Conservation (phyloP, 192 early-diverging fungal species). For the Linnemannia schmuckeri region DNA sequence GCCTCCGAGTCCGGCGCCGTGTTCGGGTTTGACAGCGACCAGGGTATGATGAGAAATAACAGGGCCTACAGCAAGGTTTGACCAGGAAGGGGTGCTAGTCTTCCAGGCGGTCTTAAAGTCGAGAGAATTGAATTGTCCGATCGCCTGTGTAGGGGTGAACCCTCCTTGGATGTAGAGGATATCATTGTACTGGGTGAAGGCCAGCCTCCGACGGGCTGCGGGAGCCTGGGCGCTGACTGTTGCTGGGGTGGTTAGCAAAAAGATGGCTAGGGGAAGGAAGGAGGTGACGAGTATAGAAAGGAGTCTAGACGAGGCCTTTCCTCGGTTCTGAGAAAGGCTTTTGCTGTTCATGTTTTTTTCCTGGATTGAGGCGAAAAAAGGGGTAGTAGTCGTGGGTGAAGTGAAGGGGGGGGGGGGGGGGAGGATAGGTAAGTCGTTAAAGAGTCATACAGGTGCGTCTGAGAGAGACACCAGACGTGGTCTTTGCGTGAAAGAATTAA, state of each 20-base stretch:
- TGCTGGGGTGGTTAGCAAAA: neutral
- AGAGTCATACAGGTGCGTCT: neutral
- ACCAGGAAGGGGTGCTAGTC: conserved; percentile 3
- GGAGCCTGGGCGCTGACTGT: neutral
- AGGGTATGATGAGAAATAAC: conserved; percentile 21
- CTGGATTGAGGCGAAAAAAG: neutral
- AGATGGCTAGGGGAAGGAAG: neutral
- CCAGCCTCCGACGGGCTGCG: conserved; percentile 13
- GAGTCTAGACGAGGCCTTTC: neutral
- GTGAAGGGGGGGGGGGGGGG: neutral
- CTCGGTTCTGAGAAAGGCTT: neutral
- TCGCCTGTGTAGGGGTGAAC: neutral
- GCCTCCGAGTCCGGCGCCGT: conserved; percentile 15
- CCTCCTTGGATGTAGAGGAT: conserved; percentile 45
- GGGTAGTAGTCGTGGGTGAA: neutral
- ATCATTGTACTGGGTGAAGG: conserved; percentile 10
- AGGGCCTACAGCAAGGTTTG: conserved; percentile 5
- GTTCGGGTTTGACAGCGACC: conserved; percentile 4
- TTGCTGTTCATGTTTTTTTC: neutral
- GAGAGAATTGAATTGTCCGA: conserved; percentile 6
- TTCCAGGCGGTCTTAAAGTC: conserved; percentile 29
- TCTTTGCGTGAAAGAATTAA: neutral
- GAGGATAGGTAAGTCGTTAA: neutral
- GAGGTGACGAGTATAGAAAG: neutral
- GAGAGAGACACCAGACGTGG: neutral